Conservation (phyloP, 345 rosid genomes). For the Noccaea caerulescens region DNA sequence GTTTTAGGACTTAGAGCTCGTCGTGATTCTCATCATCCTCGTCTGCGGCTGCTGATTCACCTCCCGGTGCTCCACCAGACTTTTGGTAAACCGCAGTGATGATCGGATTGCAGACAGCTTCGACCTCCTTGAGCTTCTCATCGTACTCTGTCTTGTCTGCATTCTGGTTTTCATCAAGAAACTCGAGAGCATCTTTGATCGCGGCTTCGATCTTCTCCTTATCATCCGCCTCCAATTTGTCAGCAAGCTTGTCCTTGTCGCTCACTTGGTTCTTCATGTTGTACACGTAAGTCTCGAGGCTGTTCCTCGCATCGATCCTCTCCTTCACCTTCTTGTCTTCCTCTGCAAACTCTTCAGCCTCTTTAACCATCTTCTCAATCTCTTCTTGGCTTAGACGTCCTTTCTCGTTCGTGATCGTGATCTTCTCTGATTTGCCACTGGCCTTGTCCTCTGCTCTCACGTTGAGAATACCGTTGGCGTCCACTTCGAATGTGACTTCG, state of each 20-base stretch:
- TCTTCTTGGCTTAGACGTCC: conserved; percentile 98
- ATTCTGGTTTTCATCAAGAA: conserved; percentile 89
- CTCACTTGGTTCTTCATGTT: conserved; percentile 96
- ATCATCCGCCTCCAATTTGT: conserved; percentile 87
- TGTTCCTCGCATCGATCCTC: conserved; percentile 86
- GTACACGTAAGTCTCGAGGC: conserved; percentile 83
- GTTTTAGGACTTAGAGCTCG: conserved; percentile 34
- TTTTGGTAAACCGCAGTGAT: conserved; percentile 82
- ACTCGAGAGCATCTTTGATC: conserved; percentile 90
- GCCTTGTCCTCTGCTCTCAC: conserved; percentile 97
- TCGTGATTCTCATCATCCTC: conserved; percentile 43
- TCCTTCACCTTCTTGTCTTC: conserved; percentile 97
- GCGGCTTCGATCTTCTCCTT: conserved; percentile 88
- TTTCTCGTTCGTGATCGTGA: conserved; percentile 94
- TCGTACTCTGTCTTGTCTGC: conserved; percentile 91
- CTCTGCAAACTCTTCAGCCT: conserved; percentile 96
- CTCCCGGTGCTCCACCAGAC: conserved; percentile 80
- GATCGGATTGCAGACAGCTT: conserved; percentile 92
- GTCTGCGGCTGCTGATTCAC: conserved; percentile 25
- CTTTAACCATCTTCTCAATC: conserved; percentile 89
- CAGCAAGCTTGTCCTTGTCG: conserved; percentile 95
- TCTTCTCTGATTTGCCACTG: conserved; percentile 83
- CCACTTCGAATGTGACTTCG: conserved; percentile 95
- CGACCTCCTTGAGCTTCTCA: conserved; percentile 96
- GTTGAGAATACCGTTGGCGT: conserved; percentile 90